phyloP scores from a whole-genome alignment of 2,329 filamentous ascomycete species.

The Penicillium capsulatum region DNA sequence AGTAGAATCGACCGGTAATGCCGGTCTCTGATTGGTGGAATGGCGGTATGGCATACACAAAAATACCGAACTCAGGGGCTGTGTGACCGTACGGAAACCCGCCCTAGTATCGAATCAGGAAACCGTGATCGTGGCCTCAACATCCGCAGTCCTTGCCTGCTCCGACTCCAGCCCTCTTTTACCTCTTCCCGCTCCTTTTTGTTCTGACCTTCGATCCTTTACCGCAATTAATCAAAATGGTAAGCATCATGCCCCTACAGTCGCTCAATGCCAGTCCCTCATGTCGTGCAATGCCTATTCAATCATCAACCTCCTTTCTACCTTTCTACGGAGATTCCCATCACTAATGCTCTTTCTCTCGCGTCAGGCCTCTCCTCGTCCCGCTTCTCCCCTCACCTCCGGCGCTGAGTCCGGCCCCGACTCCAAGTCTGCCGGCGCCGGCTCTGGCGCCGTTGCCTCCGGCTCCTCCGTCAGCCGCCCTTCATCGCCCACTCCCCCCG shows the following conservation, averaged over 20 bases:
- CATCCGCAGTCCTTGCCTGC: constrained; percentile 22
- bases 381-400: constrained; percentile 44
- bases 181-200: constrained; percentile 10
- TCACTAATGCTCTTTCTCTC: not conserved
- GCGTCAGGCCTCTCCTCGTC: constrained; percentile 37
- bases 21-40: constrained; percentile 11
- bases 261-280: constrained; percentile 4
- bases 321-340: constrained; percentile 3
- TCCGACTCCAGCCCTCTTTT: constrained; percentile 11
- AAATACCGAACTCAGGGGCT: not conserved
- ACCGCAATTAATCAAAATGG: constrained; percentile 20
- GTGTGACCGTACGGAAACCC: constrained; percentile 13
- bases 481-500: constrained; percentile 82
- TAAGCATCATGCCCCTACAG: constrained; percentile 11
- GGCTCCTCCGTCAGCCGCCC: constrained; percentile 71
- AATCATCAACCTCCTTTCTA: constrained; percentile 4
- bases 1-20: not conserved
- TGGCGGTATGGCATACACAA: constrained; percentile 9
- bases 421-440: constrained; percentile 39
- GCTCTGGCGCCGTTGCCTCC: constrained; percentile 48
- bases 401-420: constrained; percentile 45
- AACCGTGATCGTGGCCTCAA: constrained; percentile 29
- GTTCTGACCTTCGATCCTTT: constrained; percentile 11
- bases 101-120: constrained; percentile 18
- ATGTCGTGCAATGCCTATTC: constrained; percentile 1